Evolutionary conservation across 1,139 yeast species (phyloP), one percentile per base, ranked within the genome.

Genomic region (Geotrichum siamense): DNA sequence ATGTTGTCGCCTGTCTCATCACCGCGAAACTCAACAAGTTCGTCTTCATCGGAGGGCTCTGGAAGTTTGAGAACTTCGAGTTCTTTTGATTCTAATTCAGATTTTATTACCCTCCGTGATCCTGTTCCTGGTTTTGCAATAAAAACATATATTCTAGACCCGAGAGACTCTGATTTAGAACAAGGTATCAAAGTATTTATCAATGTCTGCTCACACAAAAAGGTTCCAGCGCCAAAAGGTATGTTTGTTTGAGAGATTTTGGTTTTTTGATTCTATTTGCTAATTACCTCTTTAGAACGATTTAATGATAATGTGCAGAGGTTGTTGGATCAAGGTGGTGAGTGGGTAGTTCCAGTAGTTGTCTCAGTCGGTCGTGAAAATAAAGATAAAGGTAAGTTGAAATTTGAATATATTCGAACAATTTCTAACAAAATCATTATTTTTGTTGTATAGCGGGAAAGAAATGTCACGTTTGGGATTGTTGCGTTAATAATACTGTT

Each of bases 341-440:
- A 79, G 55, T 86, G 95, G 94, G 89, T 82, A 49, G 81, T 86
- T 2, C 96, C 96, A 1, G 76, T 86, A 8, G 72, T 82, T 0
- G 75, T 84, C 0, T 78, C 89, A 0, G 65, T 69, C 0, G 74
- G 73, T 44, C 60, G 79, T 15, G 54, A 56, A 9, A 79, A 74
- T 32, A 61, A 51, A 15, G 96, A 87, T 57, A 85, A 85, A 38
- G 22, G 44, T 41, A 26, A 32, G 41, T 27, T n/a, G n/a, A n/a
- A n/a, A n/a, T 23, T 10, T 28, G 8, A 6, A 28, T 28, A 15
- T 31, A 9, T 28, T 15, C n/a, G 32, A 28, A 6, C 15, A 28
- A 8, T 10, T 19, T 16, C 13, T 3, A 6, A 26, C 31, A 16
- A 25, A 36, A 17, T 12, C 9, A 3, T 25, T 27, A 16, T 19